Evolutionary conservation across 2,329 filamentous ascomycete species (phyloP).

Genomic region (Nothophaeocryptopus gaeumannii): DNA sequence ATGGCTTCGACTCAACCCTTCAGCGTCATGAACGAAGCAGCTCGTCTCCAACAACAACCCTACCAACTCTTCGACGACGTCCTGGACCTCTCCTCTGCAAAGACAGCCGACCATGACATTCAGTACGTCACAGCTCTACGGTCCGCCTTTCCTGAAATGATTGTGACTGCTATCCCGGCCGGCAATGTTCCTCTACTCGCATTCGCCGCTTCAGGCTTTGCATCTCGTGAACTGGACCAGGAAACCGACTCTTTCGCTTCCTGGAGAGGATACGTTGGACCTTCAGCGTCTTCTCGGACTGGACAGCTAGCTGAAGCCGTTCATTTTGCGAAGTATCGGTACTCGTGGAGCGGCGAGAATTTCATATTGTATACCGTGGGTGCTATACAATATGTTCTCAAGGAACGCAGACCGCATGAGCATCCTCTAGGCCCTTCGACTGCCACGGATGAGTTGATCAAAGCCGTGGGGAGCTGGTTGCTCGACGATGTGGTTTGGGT

Average conservation of each 20-base stretch:
- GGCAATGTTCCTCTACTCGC: slow-evolving; percentile 39
- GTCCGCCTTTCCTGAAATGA: slow-evolving; percentile 37
- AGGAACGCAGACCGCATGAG: slow-evolving; percentile 36
- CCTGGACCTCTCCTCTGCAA: slow-evolving; percentile 35
- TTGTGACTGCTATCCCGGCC: slow-evolving; percentile 39
- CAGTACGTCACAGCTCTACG: slow-evolving; percentile 40
- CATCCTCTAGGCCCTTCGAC: slow-evolving; percentile 35
- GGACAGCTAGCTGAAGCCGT: slow-evolving; percentile 38
- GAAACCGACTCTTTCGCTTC: slow-evolving; percentile 38
- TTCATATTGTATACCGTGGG: slow-evolving; percentile 41
- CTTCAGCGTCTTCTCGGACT: slow-evolving; percentile 29
- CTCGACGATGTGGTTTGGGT: slow-evolving; percentile 38
- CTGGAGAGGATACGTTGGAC: slow-evolving; percentile 38
- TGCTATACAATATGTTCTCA: slow-evolving; percentile 42
- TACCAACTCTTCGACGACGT: slow-evolving; percentile 39
- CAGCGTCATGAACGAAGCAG: slow-evolving; percentile 5
- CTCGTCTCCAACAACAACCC: not conserved
- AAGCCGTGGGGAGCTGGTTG: slow-evolving; percentile 32
- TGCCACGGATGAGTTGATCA: slow-evolving; percentile 39
- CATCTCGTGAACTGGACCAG: slow-evolving; percentile 38
- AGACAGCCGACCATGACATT: slow-evolving; percentile 39
- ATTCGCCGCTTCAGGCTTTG: slow-evolving; percentile 44
- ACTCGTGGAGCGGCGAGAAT: slow-evolving; percentile 38
- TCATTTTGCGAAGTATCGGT: slow-evolving; percentile 42
- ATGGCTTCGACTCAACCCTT: slow-evolving; percentile 4